These are phyloP conservation scores for Chlamydomonas eustigma DNA, from an alignment of 139 green algal genomes.

Conservation along the genomic window DNA sequence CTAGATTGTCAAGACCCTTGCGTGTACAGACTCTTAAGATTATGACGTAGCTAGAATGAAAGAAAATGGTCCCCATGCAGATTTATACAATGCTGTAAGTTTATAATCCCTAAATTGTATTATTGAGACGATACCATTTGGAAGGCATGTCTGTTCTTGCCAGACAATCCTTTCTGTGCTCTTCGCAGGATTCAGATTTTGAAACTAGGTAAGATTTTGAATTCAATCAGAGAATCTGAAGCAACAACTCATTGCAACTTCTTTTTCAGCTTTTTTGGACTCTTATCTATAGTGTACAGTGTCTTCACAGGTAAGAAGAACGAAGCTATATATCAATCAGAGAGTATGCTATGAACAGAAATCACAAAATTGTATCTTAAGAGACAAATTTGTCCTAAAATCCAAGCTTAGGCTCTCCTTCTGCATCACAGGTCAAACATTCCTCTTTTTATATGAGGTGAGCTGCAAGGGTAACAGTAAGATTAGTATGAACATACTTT, in stretches of 20 bases:
- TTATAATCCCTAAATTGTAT: no score
- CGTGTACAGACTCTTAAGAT: no score
- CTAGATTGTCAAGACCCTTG: no score
- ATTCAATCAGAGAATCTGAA: constrained; percentile 4
- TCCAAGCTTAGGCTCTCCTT: background rate
- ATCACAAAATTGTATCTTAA: background rate
- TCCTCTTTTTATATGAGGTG: constrained; percentile 15
- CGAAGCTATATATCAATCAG: background rate
- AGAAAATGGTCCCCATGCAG: no score
- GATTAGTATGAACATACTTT: background rate
- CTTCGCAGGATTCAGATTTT: constrained; percentile 3
- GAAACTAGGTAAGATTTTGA: constrained; percentile 1
- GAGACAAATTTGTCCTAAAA: background rate
- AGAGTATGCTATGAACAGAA: no score
- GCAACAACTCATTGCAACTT: background rate
- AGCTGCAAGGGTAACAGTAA: background rate
- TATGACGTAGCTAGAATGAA: no score
- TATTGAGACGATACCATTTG: no score
- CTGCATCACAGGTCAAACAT: constrained; percentile 5
- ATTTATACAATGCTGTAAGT: no score
- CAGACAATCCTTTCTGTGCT: background rate
- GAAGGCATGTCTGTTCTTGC: no score
- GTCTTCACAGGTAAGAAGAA: background rate
- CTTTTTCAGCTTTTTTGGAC: background rate
- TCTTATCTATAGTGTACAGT: background rate